phyloP scores from a whole-genome alignment of 2,329 filamentous ascomycete species.

The Fusarium neocosmosporiellum region DNA sequence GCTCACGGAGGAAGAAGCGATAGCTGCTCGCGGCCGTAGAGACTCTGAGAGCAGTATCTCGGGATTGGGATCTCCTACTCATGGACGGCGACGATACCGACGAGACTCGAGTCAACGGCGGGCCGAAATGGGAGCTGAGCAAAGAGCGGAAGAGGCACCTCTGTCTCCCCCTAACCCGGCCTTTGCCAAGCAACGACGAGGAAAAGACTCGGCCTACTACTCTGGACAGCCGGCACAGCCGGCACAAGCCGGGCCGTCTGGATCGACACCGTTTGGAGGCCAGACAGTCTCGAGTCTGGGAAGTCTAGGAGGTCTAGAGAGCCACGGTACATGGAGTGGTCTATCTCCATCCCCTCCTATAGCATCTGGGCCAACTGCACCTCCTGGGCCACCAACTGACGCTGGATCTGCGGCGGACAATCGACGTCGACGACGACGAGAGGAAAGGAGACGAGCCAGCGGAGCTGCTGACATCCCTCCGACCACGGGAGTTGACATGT shows the following conservation, averaged over 20 bases:
- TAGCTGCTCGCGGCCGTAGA: conserved; percentile 56
- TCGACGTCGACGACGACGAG: conserved; percentile 65
- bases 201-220: conserved; percentile 72
- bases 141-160: conserved; percentile 54
- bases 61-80: conserved; percentile 63
- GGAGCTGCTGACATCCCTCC: conserved; percentile 37
- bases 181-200: conserved; percentile 63
- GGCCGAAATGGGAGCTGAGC: conserved; percentile 60
- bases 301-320: conserved; percentile 58
- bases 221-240: conserved; percentile 58
- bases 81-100: conserved; percentile 62
- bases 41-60: conserved; percentile 68
- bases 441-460: conserved; percentile 62
- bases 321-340: conserved; percentile 66
- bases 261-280: conserved; percentile 46
- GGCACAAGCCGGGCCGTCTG: conserved; percentile 54
- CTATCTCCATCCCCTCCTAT: conserved; percentile 57
- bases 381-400: conserved; percentile 48
- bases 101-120: conserved; percentile 62
- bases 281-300: conserved; percentile 60
- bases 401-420: conserved; percentile 59
- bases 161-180: conserved; percentile 67
- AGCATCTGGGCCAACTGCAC: conserved; percentile 33
- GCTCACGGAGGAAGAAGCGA: conserved; percentile 70
- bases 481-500: conserved; percentile 32